Evolutionary conservation across 306 rosid species (phyloP).

Genomic region (Dalbergia cochinchinensis): DNA sequence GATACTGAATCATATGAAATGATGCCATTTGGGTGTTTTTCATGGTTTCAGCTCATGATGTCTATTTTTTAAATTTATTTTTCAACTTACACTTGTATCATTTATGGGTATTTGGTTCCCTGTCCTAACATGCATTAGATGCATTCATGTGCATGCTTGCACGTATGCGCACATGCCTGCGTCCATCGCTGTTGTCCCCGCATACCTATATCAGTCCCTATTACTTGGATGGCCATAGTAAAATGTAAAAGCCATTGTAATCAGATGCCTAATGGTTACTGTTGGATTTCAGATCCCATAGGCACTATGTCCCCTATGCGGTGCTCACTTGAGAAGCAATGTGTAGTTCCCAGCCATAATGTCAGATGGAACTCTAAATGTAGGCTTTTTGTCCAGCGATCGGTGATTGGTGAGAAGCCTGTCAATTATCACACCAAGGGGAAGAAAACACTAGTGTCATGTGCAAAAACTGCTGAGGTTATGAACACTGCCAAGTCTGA

Average conservation of each 20-base stretch:
- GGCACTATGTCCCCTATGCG: slow-evolving; percentile 62
- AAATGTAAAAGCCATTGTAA: slow-evolving; percentile 15
- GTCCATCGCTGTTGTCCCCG: background rate
- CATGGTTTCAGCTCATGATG: slow-evolving; percentile 26
- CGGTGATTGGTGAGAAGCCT: slow-evolving; percentile 58
- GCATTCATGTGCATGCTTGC: slow-evolving; percentile 7
- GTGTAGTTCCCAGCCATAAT: slow-evolving; percentile 56
- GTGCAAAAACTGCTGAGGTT: slow-evolving; percentile 74
- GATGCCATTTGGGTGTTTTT: slow-evolving; percentile 1
- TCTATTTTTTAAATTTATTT: background rate
- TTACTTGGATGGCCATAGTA: slow-evolving; percentile 11
- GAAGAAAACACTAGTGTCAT: slow-evolving; percentile 58
- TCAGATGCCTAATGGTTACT: slow-evolving; percentile 37
- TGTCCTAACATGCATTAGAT: background rate
- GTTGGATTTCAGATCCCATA: slow-evolving; percentile 62
- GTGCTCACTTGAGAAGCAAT: slow-evolving; percentile 69
- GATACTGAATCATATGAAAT: background rate
- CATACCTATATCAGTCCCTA: slow-evolving; percentile 24
- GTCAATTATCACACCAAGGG: slow-evolving; percentile 50
- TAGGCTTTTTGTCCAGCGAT: slow-evolving; percentile 55
- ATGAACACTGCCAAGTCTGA: slow-evolving; percentile 58
- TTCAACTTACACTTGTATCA: slow-evolving; percentile 6
- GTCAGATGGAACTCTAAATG: slow-evolving; percentile 45
- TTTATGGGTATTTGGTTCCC: slow-evolving; percentile 28
- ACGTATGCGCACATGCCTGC: background rate